Conservation (phyloP, 208 protist genomes). For the Trypanosoma theileri region DNA sequence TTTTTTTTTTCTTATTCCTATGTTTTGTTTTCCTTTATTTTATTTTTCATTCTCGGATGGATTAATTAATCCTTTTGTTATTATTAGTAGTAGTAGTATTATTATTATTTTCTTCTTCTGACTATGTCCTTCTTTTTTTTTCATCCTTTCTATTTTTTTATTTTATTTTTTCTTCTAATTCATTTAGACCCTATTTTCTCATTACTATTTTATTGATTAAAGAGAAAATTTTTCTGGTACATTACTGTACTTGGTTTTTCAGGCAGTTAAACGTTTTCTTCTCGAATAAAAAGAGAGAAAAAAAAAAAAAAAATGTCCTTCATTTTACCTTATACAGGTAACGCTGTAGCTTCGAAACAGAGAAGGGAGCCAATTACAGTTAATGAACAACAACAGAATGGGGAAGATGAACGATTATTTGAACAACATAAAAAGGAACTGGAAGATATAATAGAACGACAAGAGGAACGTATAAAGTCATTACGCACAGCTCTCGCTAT, state of each 20-base stretch:
- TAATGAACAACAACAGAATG: constrained; percentile 1
- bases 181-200: not conserved
- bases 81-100: too few species aligned
- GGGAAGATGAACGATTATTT: constrained; percentile 12
- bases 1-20: not conserved
- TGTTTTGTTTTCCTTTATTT: not conserved
- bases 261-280: not conserved
- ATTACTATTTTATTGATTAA: constrained; percentile 8
- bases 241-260: not conserved
- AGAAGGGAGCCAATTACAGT: not conserved
- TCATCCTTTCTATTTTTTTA: constrained; percentile 5
- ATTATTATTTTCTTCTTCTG: too few species aligned
- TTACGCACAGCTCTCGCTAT: constrained; percentile 9
- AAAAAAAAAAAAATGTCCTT: constrained; percentile 20
- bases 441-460: constrained; percentile 6
- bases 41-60: constrained; percentile 1
- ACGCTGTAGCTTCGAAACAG: not conserved
- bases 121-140: too few species aligned
- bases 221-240: not conserved
- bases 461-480: constrained; percentile 25
- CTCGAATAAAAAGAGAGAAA: constrained; percentile 4
- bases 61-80: too few species aligned
- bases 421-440: constrained; percentile 13
- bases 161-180: constrained; percentile 21
- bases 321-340: not conserved